Evolutionary conservation across 179 eudicot species (phyloP), one percentile per base, ranked within the genome.

Genomic region (Camellia oleifera): DNA sequence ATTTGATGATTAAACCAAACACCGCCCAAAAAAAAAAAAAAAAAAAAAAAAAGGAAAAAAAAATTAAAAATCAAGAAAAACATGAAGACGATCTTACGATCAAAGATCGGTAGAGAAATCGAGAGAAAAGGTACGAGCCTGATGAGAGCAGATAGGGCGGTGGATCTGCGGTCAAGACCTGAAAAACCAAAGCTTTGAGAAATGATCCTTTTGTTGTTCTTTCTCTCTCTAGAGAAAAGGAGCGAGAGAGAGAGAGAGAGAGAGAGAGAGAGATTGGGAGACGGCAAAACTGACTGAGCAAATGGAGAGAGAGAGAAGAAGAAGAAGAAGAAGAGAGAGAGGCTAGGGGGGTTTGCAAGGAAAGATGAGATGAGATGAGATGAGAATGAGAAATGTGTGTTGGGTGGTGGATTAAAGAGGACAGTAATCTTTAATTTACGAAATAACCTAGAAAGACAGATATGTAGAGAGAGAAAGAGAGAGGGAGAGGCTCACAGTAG

Each of bases 151-250:
- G 45, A 65, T 23, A 32, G 46, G 17, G 45, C 76, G 64, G 71
- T 69, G 77, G 85, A 85, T 82, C 88, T 82, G 80, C 52, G 67
- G 78, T 63, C 71, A 78, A 77, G 77, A 77, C 81, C 88, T 80
- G 83, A 61, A 80, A 82, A 77, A 60, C 48, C 74, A 58, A n/a
- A 58, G 18, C 20, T 10, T 32, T 54, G 9, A 52, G 72, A 77
- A 32, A 77, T 4, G 50, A 77, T 67, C 23, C 62, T 63, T 46
- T 48, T 2, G 6, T 52, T 45, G 23, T 52, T 63, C 23, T 56
- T 12, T 69, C 64, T 77, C 42, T 68, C 79, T 79, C 79, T 66
- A n/a, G 26, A 64, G 87, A 81, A 74, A 79, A 82, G 56, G 13
- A 9, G 32, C 1, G 32, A 26, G 32, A 26, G 26, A 23, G 26